Percentiles rank a stretch among this genome's conserved stretches.
Conservation (phyloP, 768 basidiomycete species). For the Boletus rex-veris region DNA sequence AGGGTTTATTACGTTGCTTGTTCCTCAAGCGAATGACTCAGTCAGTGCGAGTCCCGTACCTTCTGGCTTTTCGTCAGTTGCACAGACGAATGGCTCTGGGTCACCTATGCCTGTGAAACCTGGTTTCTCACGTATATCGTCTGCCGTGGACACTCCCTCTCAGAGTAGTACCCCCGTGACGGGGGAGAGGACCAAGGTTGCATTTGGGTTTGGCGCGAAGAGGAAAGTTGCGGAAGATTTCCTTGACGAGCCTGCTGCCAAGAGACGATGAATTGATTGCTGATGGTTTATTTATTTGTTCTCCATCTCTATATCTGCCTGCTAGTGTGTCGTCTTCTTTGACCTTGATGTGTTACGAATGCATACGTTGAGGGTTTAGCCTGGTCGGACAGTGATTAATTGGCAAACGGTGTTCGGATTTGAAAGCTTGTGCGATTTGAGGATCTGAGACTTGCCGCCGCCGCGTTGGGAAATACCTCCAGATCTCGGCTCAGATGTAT, state of each 20-base stretch:
- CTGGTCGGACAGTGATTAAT: too few relatives aligned
- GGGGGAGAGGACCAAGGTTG: conserved; percentile 68
- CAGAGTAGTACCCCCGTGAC: conserved; percentile 54
- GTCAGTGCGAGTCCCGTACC: conserved; percentile 43
- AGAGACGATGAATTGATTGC: conserved; percentile 38
- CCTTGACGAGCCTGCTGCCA: conserved; percentile 62
- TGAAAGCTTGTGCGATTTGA: too few relatives aligned
- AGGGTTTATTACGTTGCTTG: conserved; percentile 74
- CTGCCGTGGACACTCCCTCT: conserved; percentile 48
- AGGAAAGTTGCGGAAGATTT: conserved; percentile 74
- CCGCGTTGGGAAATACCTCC: too few relatives aligned
- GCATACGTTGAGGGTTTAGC: too few relatives aligned
- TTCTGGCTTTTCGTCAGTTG: conserved; percentile 33
- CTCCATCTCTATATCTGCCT: not conserved
- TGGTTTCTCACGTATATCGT: conserved; percentile 74
- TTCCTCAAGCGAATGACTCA: conserved; percentile 46
- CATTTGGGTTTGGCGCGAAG: conserved; percentile 75
- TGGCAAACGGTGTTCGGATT: too few relatives aligned
- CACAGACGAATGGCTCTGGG: conserved; percentile 36
- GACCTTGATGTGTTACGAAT: not conserved
- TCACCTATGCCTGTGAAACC: conserved; percentile 63
- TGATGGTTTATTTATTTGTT: not conserved
- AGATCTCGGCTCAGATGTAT: too few relatives aligned
- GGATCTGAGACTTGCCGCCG: too few relatives aligned
- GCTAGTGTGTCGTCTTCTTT: not conserved